These are phyloP conservation scores for Phytophthora aleatoria DNA, from an alignment of 352 stramenopile genomes.

Conservation along the genomic window DNA sequence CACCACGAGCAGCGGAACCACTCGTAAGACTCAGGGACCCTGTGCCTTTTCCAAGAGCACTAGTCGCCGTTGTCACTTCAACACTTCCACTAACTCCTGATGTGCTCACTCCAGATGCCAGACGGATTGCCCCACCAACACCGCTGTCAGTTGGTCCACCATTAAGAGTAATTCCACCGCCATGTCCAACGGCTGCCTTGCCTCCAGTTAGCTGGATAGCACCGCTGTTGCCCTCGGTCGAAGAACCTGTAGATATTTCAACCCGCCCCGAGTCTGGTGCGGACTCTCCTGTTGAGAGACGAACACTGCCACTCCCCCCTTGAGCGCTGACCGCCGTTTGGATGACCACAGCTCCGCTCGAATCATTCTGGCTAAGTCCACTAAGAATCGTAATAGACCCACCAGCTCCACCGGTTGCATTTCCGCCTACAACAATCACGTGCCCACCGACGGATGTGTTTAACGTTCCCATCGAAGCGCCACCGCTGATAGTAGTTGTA, in stretches of 20 bases:
- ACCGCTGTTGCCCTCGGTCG: constrained; percentile 50
- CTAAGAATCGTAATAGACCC: constrained; percentile 50
- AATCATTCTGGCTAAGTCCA: constrained; percentile 41
- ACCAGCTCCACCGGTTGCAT: constrained; percentile 43
- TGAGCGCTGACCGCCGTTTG: constrained; percentile 27
- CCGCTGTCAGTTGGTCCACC: constrained; percentile 55
- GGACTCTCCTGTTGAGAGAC: constrained; percentile 43
- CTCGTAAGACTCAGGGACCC: constrained; percentile 37
- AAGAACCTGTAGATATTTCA: constrained; percentile 52
- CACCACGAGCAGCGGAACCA: constrained; percentile 29
- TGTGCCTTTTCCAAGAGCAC: constrained; percentile 23
- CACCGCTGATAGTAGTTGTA: constrained; percentile 46
- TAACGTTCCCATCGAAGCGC: constrained; percentile 38
- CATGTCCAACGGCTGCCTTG: constrained; percentile 34
- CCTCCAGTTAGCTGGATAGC: constrained; percentile 57
- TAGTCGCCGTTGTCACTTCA: constrained; percentile 27
- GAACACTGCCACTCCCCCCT: constrained; percentile 35
- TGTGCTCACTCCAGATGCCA: constrained; percentile 44
- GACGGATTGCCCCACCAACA: constrained; percentile 36
- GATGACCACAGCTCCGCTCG: constrained; percentile 46
- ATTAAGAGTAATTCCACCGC: constrained; percentile 49
- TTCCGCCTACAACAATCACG: constrained; percentile 50
- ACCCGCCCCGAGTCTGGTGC: constrained; percentile 45
- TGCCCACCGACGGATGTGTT: constrained; percentile 45
- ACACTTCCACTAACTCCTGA: constrained; percentile 37